Evolutionary conservation across 169 alveolate species (phyloP), one percentile per base, ranked within the genome.

Genomic region (Theileria orientalis): DNA sequence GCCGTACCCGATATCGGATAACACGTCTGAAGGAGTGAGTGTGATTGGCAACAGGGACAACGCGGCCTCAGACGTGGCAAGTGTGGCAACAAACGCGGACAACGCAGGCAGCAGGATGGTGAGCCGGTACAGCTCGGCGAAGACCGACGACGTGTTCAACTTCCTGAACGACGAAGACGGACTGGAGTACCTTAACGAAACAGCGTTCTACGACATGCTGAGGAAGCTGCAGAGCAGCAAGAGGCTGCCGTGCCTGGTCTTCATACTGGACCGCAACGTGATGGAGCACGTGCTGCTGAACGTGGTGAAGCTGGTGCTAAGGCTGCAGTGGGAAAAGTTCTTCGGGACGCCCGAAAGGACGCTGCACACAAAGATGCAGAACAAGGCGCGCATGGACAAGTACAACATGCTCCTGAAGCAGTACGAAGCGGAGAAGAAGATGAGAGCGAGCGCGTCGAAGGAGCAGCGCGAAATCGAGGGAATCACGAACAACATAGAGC

Each of bases 381-480:
- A 92, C 78, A 88, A 90, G 73, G 66, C 84, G 37, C 79, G 96
- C 35, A 80, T 67, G 73, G 96, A 90, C 63, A 86, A 84, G 60
- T 92, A 91, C 80, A 80, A 90, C 69, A 83, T 67, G 75, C 77
- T 83, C 68, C 72, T 90, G 64, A 75, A 86, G 21, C 96, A 92
- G 61, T 83, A 92, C 44, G 95, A 91, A 69, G 90, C 89, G 66
- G 82, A 86, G 56, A 72, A 76, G 69, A 92, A 92, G 72, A 63
- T 93, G 70, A 77, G 90, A 59, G 85, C 91, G 0, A 49, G 60
- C 25, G 90, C 84, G 47, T 79, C 93, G 35, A 83, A 93, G 40
- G 92, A 93, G 73, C 96, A 93, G 77, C 71, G 93, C 49, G 92
- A 90, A 79, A 93, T 89, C 44, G 95, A 92, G 66, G 94, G 95